Evolutionary conservation across 768 basidiomycete genomes (phyloP).

Genomic region (Flagelloscypha sp.): DNA sequence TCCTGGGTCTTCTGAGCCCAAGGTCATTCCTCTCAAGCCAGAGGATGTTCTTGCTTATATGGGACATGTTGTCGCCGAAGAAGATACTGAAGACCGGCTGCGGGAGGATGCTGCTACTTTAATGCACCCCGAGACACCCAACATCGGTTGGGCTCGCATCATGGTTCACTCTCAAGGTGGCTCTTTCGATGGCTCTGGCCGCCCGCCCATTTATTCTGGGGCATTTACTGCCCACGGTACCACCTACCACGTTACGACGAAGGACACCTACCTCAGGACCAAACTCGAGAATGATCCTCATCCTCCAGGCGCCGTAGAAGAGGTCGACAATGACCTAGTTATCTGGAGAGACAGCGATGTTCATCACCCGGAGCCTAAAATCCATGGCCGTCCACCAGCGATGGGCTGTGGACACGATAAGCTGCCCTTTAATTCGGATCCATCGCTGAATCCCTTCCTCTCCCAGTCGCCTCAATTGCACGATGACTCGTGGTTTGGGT

Average conservation of each 20-base stretch:
- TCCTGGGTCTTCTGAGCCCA: no score
- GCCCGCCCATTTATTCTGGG: slow-evolving; percentile 63
- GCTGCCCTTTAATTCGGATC: slow-evolving; percentile 58
- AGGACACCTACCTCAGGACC: slow-evolving; percentile 59
- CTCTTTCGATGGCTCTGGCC: slow-evolving; percentile 24
- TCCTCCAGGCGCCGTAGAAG: slow-evolving; percentile 26
- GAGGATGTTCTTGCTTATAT: slow-evolving; percentile 60
- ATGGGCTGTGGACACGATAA: slow-evolving; percentile 64
- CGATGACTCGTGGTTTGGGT: no score
- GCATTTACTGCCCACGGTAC: slow-evolving; percentile 63
- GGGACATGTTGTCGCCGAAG: slow-evolving; percentile 65
- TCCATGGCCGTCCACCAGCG: slow-evolving; percentile 17
- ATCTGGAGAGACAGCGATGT: slow-evolving; percentile 72
- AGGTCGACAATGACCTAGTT: slow-evolving; percentile 48
- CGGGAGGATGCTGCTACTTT: slow-evolving; percentile 57
- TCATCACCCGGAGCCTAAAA: slow-evolving; percentile 40
- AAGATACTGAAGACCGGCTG: slow-evolving; percentile 45
- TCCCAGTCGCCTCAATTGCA: slow-evolving; percentile 24
- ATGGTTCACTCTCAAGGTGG: slow-evolving; percentile 54
- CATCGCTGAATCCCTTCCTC: slow-evolving; percentile 43
- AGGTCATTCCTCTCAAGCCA: slow-evolving; percentile 59
- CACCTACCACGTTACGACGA: slow-evolving; percentile 63
- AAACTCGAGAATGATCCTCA: slow-evolving; percentile 53
- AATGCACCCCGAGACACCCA: slow-evolving; percentile 29
- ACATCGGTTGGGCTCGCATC: slow-evolving; percentile 73